Percentiles rank a stretch among this genome's conserved stretches.
Conservation (phyloP, 768 basidiomycete species). For the Rhodocollybia butyracea region DNA sequence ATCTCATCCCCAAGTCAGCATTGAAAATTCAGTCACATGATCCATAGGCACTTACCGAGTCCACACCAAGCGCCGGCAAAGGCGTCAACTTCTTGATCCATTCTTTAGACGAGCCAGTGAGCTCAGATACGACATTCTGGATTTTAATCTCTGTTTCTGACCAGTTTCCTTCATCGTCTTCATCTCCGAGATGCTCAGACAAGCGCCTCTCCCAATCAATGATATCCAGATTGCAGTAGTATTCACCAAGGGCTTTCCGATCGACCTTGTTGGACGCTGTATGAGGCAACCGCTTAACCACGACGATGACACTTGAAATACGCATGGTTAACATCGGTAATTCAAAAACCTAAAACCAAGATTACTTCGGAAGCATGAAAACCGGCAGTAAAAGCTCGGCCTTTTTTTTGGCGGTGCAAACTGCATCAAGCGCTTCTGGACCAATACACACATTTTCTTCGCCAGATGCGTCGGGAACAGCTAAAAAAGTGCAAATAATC, state of each 20-base stretch:
- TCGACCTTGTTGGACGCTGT: constrained; percentile 8
- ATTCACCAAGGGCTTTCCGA: constrained; percentile 1
- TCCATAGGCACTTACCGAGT: constrained; percentile 1
- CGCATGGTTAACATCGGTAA: background rate
- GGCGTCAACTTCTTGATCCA: constrained; percentile 5
- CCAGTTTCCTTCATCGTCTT: background rate
- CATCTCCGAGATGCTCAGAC: background rate
- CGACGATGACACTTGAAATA: constrained; percentile 1
- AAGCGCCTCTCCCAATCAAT: background rate
- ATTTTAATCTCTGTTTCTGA: constrained; percentile 5
- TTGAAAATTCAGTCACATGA: too few species aligned
- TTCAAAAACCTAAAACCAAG: background rate
- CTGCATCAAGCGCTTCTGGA: background rate
- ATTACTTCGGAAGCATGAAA: constrained; percentile 8
- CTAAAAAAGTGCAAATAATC: constrained; percentile 6
- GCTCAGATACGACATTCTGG: background rate
- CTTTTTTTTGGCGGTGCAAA: background rate
- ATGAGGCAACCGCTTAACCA: constrained; percentile 3
- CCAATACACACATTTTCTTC: constrained; percentile 2
- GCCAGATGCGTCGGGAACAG: background rate
- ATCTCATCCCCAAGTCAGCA: background rate
- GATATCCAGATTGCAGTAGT: constrained; percentile 2
- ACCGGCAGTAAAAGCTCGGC: constrained; percentile 4
- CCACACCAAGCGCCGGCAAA: constrained; percentile 7
- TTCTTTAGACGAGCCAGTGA: constrained; percentile 1